phyloP scores from a whole-genome alignment of 2,329 filamentous ascomycete species.

The Bipolaris sorokiniana region DNA sequence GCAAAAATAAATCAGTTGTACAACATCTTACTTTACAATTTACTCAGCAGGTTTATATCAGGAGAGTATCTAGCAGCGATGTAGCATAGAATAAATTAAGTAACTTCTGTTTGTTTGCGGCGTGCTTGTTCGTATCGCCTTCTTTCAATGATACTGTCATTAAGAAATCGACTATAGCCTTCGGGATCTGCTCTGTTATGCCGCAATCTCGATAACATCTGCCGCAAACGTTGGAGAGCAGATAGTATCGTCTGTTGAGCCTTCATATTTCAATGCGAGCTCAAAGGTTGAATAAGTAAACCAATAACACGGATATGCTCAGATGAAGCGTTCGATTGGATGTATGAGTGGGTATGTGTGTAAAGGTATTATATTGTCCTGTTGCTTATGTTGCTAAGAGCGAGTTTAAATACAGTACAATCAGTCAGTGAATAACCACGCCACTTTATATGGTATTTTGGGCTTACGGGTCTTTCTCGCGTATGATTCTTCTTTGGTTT shows the following conservation, averaged over 20 bases:
- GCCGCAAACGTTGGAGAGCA: slow-evolving; percentile 5
- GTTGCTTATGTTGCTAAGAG: too few species aligned
- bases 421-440: too few species aligned
- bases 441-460: not conserved
- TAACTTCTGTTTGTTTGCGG: not conserved
- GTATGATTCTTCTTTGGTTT: not conserved
- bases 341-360: not conserved
- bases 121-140: slow-evolving; percentile 8
- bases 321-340: not conserved
- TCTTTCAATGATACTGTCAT: slow-evolving; percentile 5
- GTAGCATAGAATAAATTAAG: too few species aligned
- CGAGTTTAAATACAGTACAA: too few species aligned
- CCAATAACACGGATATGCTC: not conserved
- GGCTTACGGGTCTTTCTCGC: not conserved
- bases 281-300: not conserved
- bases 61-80: too few species aligned
- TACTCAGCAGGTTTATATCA: too few species aligned
- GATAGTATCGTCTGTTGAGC: not conserved
- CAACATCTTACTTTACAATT: too few species aligned
- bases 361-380: too few species aligned
- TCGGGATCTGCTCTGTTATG: slow-evolving; percentile 3
- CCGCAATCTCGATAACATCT: slow-evolving; percentile 2
- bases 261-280: not conserved
- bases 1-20: too few species aligned
- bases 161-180: not conserved